Conservation (phyloP, 176 grass and related monocot genomes). For the Phyllostachys edulis region DNA sequence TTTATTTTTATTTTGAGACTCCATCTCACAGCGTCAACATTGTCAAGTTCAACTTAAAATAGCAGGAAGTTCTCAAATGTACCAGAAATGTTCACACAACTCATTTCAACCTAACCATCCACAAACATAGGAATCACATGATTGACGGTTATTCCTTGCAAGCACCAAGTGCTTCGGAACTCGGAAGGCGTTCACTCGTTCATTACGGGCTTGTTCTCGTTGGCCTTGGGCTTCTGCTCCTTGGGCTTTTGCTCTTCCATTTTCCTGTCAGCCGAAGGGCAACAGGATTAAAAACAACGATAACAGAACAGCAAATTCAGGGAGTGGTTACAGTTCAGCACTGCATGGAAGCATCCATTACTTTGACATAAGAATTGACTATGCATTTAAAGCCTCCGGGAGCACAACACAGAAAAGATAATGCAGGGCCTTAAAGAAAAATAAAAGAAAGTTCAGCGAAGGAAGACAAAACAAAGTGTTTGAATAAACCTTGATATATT, state of each 20-base stretch:
- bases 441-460: not conserved
- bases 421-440: not conserved
- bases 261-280: conserved; percentile 46
- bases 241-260: conserved; percentile 75
- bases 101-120: not conserved
- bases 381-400: too few relatives aligned
- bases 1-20: too few relatives aligned
- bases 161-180: not conserved
- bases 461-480: not conserved
- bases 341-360: not conserved
- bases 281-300: not conserved
- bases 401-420: not conserved
- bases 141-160: not conserved
- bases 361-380: too few relatives aligned
- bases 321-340: not conserved
- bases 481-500: too few relatives aligned
- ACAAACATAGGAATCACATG: conserved; percentile 9
- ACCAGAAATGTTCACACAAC: not conserved
- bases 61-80: not conserved
- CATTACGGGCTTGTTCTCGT: conserved; percentile 85
- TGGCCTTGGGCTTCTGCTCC: conserved; percentile 83
- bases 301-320: not conserved
- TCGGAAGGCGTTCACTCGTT: conserved; percentile 43
- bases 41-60: not conserved
- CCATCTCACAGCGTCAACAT: not conserved